Evolutionary conservation across 305 asterid genomes (phyloP).

Genomic region (Fraxinus floribunda): DNA sequence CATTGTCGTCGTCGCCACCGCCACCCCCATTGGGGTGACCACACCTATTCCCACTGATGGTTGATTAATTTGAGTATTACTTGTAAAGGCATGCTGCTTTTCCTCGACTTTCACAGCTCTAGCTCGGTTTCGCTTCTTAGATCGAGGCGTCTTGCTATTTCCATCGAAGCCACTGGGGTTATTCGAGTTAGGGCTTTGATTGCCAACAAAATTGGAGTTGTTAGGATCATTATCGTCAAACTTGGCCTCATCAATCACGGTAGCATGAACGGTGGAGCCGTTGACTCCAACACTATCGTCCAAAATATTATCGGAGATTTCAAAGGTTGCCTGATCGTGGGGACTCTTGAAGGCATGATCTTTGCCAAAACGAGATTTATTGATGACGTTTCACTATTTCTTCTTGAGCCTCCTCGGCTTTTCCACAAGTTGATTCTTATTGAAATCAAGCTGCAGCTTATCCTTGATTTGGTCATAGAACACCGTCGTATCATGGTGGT

Average conservation of each 20-base stretch:
- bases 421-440: constrained; percentile 87
- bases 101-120: constrained; percentile 66
- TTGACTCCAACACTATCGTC: constrained; percentile 36
- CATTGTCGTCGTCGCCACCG: no score
- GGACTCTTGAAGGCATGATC: constrained; percentile 72
- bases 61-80: constrained; percentile 30
- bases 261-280: constrained; percentile 34
- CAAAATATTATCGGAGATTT: constrained; percentile 84
- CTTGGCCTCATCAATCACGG: constrained; percentile 45
- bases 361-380: constrained; percentile 64
- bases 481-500: constrained; percentile 84
- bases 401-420: constrained; percentile 88
- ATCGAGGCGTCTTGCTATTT: constrained; percentile 55
- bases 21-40: constrained; percentile 25
- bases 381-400: constrained; percentile 69
- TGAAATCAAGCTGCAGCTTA: constrained; percentile 82
- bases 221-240: constrained; percentile 54
- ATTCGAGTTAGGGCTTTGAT: constrained; percentile 52
- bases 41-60: constrained; percentile 23
- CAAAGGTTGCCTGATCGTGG: constrained; percentile 87
- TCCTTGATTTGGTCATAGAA: constrained; percentile 84
- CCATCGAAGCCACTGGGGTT: constrained; percentile 57
- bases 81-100: constrained; percentile 28
- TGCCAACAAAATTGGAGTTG: constrained; percentile 41
- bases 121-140: constrained; percentile 63